Conservation (phyloP, 371 early-diverging fungal species). For the Mucor velutinosus region DNA sequence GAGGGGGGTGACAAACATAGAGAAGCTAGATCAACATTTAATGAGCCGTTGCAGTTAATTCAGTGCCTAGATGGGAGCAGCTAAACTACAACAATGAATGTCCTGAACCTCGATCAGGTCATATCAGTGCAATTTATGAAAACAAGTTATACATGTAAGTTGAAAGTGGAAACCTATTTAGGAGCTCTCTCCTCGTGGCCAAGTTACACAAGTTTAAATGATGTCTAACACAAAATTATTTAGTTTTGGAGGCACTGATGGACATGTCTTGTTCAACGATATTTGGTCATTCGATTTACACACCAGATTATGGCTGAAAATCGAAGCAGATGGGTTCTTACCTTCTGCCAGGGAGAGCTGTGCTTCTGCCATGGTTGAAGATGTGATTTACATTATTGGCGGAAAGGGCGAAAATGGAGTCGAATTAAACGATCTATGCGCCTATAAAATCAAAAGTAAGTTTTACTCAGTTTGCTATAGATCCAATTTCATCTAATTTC, state of each 20-base stretch:
- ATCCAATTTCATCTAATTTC: not conserved
- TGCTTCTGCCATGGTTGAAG: constrained; percentile 69
- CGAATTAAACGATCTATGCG: constrained; percentile 71
- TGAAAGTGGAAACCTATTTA: constrained; percentile 7
- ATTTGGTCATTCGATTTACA: constrained; percentile 73
- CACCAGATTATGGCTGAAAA: constrained; percentile 57
- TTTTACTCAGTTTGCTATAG: not conserved
- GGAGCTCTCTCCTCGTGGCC: constrained; percentile 17
- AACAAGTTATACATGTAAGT: constrained; percentile 68
- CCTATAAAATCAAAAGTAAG: constrained; percentile 70
- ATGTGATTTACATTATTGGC: constrained; percentile 77
- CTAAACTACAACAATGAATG: constrained; percentile 51
- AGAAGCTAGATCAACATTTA: not conserved
- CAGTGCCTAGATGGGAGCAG: constrained; percentile 60
- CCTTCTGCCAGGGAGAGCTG: constrained; percentile 73
- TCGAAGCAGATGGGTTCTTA: constrained; percentile 64
- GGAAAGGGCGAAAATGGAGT: constrained; percentile 65
- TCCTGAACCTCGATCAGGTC: constrained; percentile 63
- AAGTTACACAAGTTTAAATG: constrained; percentile 23
- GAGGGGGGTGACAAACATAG: not conserved
- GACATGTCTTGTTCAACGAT: constrained; percentile 70
- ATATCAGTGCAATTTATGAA: constrained; percentile 58
- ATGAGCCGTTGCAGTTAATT: constrained; percentile 1
- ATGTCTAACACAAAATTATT: constrained; percentile 9
- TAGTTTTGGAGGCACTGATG: constrained; percentile 79